Percentiles rank a stretch among this genome's conserved stretches.
phyloP scores from a whole-genome alignment of 2,329 filamentous ascomycete species.

The Fusarium verrucosum region DNA sequence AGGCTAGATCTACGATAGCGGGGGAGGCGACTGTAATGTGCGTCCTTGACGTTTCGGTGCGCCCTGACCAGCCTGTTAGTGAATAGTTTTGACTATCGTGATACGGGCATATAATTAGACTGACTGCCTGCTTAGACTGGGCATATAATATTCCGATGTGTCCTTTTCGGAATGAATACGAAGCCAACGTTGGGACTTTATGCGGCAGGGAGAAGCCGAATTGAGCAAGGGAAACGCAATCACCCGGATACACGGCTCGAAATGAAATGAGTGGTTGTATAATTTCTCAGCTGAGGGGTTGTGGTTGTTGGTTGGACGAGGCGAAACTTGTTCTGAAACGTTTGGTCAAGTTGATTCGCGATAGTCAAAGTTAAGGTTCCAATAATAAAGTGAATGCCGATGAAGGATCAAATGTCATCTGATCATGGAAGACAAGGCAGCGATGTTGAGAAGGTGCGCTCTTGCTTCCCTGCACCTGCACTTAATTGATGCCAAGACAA shows the following conservation, averaged over 20 bases:
- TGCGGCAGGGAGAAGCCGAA: background rate
- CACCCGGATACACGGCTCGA: background rate
- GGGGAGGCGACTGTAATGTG: slow-evolving; percentile 9
- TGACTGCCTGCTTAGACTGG: too few relatives aligned
- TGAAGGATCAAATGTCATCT: background rate
- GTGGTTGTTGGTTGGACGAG: slow-evolving; percentile 1
- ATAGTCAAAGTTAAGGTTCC: background rate
- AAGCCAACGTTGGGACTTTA: background rate
- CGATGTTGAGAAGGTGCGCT: background rate
- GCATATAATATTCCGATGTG: too few relatives aligned
- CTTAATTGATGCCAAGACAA: slow-evolving; percentile 11
- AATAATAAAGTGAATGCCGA: too few relatives aligned
- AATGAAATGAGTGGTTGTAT: background rate
- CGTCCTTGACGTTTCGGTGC: slow-evolving; percentile 28
- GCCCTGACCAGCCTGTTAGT: slow-evolving; percentile 8
- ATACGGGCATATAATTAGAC: slow-evolving; percentile 13
- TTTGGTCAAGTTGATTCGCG: background rate
- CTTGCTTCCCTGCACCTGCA: background rate
- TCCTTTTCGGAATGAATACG: background rate
- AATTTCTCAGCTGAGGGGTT: background rate
- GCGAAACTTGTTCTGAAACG: slow-evolving; percentile 6
- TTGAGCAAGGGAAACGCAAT: background rate
- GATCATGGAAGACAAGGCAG: background rate
- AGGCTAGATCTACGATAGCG: slow-evolving; percentile 24
- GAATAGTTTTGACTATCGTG: background rate